Conservation (phyloP, 2,329 filamentous ascomycete species). For the Cladosporium oxysporum region DNA sequence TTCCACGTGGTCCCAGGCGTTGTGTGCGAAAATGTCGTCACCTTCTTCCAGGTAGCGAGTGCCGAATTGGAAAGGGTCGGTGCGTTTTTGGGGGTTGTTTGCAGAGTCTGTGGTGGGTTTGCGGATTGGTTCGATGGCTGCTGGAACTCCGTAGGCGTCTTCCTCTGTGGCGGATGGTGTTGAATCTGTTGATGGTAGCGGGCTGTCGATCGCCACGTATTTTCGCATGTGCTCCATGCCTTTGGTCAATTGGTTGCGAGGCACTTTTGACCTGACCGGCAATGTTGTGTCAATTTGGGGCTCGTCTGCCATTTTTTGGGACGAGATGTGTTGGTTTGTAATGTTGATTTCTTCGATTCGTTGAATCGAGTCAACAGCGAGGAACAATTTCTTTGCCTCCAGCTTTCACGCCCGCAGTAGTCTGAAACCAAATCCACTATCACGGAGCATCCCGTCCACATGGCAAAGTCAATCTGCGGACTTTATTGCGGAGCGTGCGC, state of each 20-base stretch:
- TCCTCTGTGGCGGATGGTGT: slow-evolving; percentile 36
- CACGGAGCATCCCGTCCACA: slow-evolving; percentile 6
- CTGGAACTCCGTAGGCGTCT: slow-evolving; percentile 54
- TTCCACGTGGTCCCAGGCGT: slow-evolving; percentile 98
- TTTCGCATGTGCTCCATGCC: slow-evolving; percentile 56
- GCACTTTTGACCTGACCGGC: slow-evolving; percentile 29
- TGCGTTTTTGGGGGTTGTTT: slow-evolving; percentile 77
- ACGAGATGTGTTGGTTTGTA: neutral
- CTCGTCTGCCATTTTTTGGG: neutral
- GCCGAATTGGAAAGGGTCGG: slow-evolving; percentile 93
- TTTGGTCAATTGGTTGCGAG: slow-evolving; percentile 50
- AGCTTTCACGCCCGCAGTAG: slow-evolving; percentile 6
- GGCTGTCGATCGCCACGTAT: slow-evolving; percentile 46
- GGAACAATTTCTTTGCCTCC: slow-evolving; percentile 16
- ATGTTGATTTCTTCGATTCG: neutral
- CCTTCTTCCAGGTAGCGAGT: slow-evolving; percentile 79
- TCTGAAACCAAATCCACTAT: slow-evolving; percentile 2
- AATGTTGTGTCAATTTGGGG: neutral
- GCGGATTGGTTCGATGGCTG: slow-evolving; percentile 47
- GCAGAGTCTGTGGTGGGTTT: slow-evolving; percentile 62
- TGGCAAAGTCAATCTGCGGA: slow-evolving; percentile 15
- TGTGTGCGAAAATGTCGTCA: slow-evolving; percentile 94
- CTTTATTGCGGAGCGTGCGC: slow-evolving; percentile 12
- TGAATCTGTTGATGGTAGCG: neutral
- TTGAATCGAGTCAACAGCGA: slow-evolving; percentile 15